Evolutionary conservation across 2,329 filamentous ascomycete genomes (phyloP).

Genomic region (Fusarium solani-melongenae): DNA sequence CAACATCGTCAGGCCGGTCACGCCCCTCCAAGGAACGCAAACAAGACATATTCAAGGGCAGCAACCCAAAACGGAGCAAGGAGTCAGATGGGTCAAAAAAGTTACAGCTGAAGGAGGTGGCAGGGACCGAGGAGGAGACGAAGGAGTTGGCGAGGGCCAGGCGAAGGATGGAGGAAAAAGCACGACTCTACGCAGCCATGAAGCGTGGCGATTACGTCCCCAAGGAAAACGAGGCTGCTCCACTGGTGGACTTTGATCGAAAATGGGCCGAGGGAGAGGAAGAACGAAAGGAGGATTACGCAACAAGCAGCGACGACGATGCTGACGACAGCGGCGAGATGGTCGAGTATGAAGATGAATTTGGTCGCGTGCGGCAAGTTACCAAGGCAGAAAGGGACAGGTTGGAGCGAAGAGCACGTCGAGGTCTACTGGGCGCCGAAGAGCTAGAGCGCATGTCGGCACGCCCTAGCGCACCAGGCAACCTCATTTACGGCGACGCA

Average conservation of each 20-base stretch:
- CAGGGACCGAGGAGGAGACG: conserved; percentile 71
- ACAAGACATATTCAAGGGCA: conserved; percentile 57
- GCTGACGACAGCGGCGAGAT: conserved; percentile 66
- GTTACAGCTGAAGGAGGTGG: conserved; percentile 62
- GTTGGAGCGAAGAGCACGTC: conserved; percentile 65
- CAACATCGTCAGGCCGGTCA: conserved; percentile 53
- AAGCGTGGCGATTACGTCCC: conserved; percentile 87
- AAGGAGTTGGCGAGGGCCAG: conserved; percentile 77
- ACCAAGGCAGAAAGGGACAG: conserved; percentile 76
- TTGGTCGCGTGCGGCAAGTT: conserved; percentile 82
- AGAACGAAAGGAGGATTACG: conserved; percentile 70
- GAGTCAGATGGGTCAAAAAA: conserved; percentile 54
- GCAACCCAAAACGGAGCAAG: conserved; percentile 41
- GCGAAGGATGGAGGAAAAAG: conserved; percentile 90
- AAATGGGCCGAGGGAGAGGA: conserved; percentile 85
- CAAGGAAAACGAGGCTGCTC: conserved; percentile 71
- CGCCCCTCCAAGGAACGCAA: conserved; percentile 61
- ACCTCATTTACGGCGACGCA: conserved; percentile 85
- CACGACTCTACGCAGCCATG: conserved; percentile 86
- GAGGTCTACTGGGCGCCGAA: conserved; percentile 64
- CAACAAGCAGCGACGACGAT: conserved; percentile 51
- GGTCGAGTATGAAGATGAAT: conserved; percentile 93
- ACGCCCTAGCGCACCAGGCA: conserved; percentile 71
- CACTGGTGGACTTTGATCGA: conserved; percentile 91
- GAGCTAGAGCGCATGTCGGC: conserved; percentile 77